Percentiles rank a stretch among this genome's conserved stretches.
Conservation (phyloP, 2,329 filamentous ascomycete genomes). For the Lecanicillium sp. region DNA sequence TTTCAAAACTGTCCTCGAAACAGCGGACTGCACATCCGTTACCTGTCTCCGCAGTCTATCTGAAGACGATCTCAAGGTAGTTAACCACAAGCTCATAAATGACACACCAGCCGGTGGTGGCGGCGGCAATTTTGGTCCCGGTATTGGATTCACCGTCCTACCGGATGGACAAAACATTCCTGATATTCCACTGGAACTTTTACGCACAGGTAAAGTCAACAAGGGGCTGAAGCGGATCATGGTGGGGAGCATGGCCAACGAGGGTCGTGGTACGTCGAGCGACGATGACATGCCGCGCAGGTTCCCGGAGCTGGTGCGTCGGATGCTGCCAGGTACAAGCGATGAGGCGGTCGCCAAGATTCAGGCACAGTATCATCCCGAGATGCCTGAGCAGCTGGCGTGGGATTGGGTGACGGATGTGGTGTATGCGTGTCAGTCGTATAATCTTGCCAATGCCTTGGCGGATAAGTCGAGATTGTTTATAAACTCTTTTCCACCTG, state of each 20-base stretch:
- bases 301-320: conserved; percentile 10
- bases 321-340: conserved; percentile 9
- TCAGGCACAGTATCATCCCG: conserved; percentile 8
- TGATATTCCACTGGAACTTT: conserved; percentile 10
- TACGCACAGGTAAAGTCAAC: conserved; percentile 6
- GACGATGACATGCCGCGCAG: conserved; percentile 9
- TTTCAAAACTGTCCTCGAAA: conserved; percentile 8
- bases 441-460: conserved; percentile 12
- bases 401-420: conserved; percentile 17
- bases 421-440: conserved; percentile 14
- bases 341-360: conserved; percentile 8
- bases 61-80: conserved; percentile 5
- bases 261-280: conserved; percentile 10
- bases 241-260: conserved; percentile 10
- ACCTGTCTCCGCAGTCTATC: conserved; percentile 9
- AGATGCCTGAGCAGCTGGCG: conserved; percentile 10
- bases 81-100: conserved; percentile 13
- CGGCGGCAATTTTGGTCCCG: conserved; percentile 14
- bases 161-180: conserved; percentile 12
- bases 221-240: conserved; percentile 8
- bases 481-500: conserved; percentile 11
- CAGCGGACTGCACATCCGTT: conserved; percentile 7
- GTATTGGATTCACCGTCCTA: conserved; percentile 12
- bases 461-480: conserved; percentile 6
- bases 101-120: conserved; percentile 9